Base-by-base conservation (phyloP, 768 basidiomycete genomes). In the Erythrobasidium yunnanense region DNA sequence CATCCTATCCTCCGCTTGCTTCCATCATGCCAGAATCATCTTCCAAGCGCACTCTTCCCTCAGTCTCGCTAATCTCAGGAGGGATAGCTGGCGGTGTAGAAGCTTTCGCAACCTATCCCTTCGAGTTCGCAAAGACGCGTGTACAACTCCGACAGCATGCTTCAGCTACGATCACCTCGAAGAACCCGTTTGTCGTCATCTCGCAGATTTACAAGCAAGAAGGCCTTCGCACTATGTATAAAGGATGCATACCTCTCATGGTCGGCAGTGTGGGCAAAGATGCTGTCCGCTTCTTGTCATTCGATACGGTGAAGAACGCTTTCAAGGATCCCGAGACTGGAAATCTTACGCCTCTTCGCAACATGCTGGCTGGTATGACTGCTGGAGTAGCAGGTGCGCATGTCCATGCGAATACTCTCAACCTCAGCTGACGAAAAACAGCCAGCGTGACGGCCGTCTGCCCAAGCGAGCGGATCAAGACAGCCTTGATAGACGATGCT, bases 71-170 rank as follows among this genome's bases (percentile, higher is more conserved):
- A 18, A 57, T 66, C 38, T 55, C 53, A 18, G 65, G 65, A 8
- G 65, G 65, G 13, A 66, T 66, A 30, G 65, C 65, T 22, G 65
- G 65, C 20, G 65, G 65, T 29, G 52, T 66, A 15, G 65, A 66
- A 42, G 55, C 65, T 4, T 34, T 27, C 13, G 53, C 33, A 7
- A 66, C 65, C 18, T 66, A 66, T 54, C 65, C 65, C 35, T 23
- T 66, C 55, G 65, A 66, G 30, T 66, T 66, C 33, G 65, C 55
- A 23, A 66, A 66, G 55, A 66, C 65, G 5, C 65, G 65, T 34
- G 35, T 56, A 7, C 65, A 66, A 42, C 34, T 66, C 23, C 47
- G 60, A 23, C 18, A 30, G 4, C 51, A 22, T 29, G 53, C 29
- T n/a, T 29, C 22, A 25, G 35, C 25, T 54, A 32, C 1, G 55